Conservation (phyloP, 2,329 filamentous ascomycete genomes). For the Fusarium virguliforme region DNA sequence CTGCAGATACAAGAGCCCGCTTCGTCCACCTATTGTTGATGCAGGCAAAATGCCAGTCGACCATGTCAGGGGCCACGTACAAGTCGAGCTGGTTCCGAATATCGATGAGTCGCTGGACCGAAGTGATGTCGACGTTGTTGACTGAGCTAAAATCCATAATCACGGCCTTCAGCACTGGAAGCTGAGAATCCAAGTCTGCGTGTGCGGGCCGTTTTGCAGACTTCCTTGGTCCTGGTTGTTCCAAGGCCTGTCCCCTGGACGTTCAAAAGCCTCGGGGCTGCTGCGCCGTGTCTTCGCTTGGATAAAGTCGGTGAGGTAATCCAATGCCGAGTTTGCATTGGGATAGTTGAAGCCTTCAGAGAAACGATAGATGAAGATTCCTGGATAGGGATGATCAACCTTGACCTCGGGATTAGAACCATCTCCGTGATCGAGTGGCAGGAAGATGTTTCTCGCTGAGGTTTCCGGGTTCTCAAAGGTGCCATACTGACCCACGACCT, state of each 20-base stretch:
- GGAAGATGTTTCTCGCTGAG: conserved; percentile 82
- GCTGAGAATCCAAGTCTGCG: conserved; percentile 58
- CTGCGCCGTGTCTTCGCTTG: conserved; percentile 83
- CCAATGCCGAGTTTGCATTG: conserved; percentile 90
- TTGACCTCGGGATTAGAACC: conserved; percentile 90
- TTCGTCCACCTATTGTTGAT: conserved; percentile 95
- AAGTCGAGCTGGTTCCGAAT: conserved; percentile 93
- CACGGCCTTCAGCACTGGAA: conserved; percentile 86
- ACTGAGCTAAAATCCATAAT: conserved; percentile 95
- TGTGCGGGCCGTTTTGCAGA: conserved; percentile 61
- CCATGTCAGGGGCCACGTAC: conserved; percentile 83
- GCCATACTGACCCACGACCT: conserved; percentile 68
- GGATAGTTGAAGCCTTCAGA: conserved; percentile 97
- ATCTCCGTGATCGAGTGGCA: conserved; percentile 89
- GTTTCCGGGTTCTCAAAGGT: conserved; percentile 67
- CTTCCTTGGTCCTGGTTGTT: conserved; percentile 83
- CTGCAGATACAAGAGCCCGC: conserved; percentile 86
- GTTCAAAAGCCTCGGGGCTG: conserved; percentile 75
- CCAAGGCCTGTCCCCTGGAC: conserved; percentile 88
- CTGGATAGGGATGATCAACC: conserved; percentile 87
- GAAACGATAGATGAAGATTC: conserved; percentile 96
- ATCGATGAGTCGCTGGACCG: conserved; percentile 92
- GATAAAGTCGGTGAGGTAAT: conserved; percentile 80
- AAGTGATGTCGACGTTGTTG: conserved; percentile 94
- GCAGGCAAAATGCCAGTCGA: conserved; percentile 97